These are phyloP conservation scores for Penicillium griseofulvum DNA, from an alignment of 2,329 filamentous ascomycete species.

Conservation along the genomic window DNA sequence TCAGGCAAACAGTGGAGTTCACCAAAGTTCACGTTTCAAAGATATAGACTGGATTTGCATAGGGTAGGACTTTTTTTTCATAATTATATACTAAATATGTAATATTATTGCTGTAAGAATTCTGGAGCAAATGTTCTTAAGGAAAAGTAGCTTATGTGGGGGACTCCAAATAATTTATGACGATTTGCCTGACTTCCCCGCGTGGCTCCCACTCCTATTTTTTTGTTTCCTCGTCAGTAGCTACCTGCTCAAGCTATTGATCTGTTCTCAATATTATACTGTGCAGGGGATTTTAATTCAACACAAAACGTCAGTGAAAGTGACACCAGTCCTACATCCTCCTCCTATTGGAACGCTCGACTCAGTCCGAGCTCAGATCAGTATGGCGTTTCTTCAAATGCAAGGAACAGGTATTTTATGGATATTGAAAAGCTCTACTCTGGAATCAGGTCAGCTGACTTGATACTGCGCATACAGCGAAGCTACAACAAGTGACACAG, in stretches of 20 bases:
- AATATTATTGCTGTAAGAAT: not conserved
- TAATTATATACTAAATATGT: not conserved
- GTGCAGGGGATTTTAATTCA: not conserved
- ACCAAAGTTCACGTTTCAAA: not conserved
- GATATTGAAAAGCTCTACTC: not conserved
- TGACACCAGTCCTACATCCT: not conserved
- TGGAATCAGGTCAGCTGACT: not conserved
- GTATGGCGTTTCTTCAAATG: slow-evolving; percentile 27
- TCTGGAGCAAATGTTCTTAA: not conserved
- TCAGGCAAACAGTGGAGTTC: not conserved
- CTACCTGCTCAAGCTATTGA: not conserved
- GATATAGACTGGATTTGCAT: not conserved
- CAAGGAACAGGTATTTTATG: slow-evolving; percentile 28
- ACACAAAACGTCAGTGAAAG: not conserved
- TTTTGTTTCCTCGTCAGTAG: not conserved
- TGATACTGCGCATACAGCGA: slow-evolving; percentile 49
- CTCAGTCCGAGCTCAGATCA: not conserved
- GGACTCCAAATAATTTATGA: slow-evolving; percentile 4
- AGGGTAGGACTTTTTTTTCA: too few relatives aligned
- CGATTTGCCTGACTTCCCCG: slow-evolving; percentile 11
- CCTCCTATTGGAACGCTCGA: not conserved
- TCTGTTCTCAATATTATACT: not conserved
- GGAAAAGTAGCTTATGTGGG: slow-evolving; percentile 8
- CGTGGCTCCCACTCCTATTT: slow-evolving; percentile 7
- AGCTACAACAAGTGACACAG: slow-evolving; percentile 65